Conservation (phyloP, 306 rosid genomes). For the Fagus crenata region DNA sequence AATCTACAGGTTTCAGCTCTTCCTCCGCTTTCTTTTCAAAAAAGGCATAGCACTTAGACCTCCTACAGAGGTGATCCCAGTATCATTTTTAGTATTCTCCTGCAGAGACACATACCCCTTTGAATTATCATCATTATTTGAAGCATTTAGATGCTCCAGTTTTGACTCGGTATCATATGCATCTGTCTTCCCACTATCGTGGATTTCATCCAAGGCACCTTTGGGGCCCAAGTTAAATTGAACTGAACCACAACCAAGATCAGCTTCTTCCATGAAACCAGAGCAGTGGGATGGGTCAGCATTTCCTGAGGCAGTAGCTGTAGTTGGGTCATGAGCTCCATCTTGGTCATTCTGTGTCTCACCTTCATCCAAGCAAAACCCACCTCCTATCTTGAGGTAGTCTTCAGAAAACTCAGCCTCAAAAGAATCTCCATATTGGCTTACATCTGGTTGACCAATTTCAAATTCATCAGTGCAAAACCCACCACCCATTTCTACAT, state of each 20-base stretch:
- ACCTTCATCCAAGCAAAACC: slow-evolving; percentile 56
- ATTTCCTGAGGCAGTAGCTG: slow-evolving; percentile 19
- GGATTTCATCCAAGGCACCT: slow-evolving; percentile 23
- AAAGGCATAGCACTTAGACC: slow-evolving; percentile 74
- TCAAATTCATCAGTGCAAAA: slow-evolving; percentile 40
- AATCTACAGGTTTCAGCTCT: slow-evolving; percentile 31
- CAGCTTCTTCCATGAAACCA: slow-evolving; percentile 30
- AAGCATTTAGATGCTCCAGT: slow-evolving; percentile 18
- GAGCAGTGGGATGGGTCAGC: slow-evolving; percentile 27
- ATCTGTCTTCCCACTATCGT: slow-evolving; percentile 19
- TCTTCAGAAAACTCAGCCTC: slow-evolving; percentile 34
- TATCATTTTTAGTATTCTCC: slow-evolving; percentile 31
- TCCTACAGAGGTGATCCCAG: slow-evolving; percentile 24
- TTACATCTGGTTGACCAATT: slow-evolving; percentile 23
- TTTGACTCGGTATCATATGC: slow-evolving; percentile 24
- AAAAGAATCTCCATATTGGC: slow-evolving; percentile 22
- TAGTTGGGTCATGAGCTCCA: slow-evolving; percentile 25
- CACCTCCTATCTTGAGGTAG: slow-evolving; percentile 59
- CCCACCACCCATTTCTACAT: slow-evolving; percentile 46
- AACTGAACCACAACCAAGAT: slow-evolving; percentile 21
- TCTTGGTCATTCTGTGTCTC: slow-evolving; percentile 29
- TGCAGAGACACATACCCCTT: slow-evolving; percentile 19
- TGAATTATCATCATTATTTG: slow-evolving; percentile 28
- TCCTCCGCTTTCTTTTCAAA: slow-evolving; percentile 58
- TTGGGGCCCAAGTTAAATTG: slow-evolving; percentile 21